These are phyloP conservation scores for Epichloe sibirici DNA, from an alignment of 2,329 filamentous ascomycete species.

Conservation along the genomic window DNA sequence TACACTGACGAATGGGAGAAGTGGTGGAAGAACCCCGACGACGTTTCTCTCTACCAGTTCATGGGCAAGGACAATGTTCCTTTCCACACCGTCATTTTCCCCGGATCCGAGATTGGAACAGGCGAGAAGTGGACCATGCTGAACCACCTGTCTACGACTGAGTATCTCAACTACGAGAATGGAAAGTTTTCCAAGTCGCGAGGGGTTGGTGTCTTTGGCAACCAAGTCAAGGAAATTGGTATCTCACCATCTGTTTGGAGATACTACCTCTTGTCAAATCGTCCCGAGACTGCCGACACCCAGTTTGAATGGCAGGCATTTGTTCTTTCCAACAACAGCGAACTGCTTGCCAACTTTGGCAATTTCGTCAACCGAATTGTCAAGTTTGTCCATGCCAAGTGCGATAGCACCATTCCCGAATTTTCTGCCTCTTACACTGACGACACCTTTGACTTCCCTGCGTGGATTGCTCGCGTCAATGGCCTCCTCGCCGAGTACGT, in stretches of 20 bases:
- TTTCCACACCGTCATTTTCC: constrained; percentile 78
- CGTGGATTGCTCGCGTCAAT: constrained; percentile 29
- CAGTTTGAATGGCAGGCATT: constrained; percentile 86
- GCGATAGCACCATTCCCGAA: constrained; percentile 57
- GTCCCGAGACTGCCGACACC: constrained; percentile 75
- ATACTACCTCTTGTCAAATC: constrained; percentile 76
- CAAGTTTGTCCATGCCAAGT: constrained; percentile 68
- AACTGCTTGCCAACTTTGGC: constrained; percentile 64
- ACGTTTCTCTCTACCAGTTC: constrained; percentile 86
- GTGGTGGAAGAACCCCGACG: constrained; percentile 86
- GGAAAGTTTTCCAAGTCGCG: constrained; percentile 91
- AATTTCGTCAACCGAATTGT: constrained; percentile 65
- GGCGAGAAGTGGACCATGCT: constrained; percentile 80
- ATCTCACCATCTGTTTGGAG: constrained; percentile 82
- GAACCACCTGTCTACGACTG: constrained; percentile 77
- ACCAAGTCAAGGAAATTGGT: constrained; percentile 76
- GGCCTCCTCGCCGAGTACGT: constrained; percentile 54
- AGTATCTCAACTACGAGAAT: constrained; percentile 75
- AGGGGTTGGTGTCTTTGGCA: constrained; percentile 83
- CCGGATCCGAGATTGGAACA: constrained; percentile 74
- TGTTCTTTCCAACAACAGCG: constrained; percentile 76
- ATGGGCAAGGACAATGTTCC: constrained; percentile 68
- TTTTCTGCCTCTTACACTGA: constrained; percentile 41
- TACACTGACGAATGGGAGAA: constrained; percentile 84
- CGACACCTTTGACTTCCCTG: constrained; percentile 33